Percentiles rank a stretch among this genome's conserved stretches.
phyloP scores from a whole-genome alignment of 1,139 yeast species.

The Yamadazyma taylorii region DNA sequence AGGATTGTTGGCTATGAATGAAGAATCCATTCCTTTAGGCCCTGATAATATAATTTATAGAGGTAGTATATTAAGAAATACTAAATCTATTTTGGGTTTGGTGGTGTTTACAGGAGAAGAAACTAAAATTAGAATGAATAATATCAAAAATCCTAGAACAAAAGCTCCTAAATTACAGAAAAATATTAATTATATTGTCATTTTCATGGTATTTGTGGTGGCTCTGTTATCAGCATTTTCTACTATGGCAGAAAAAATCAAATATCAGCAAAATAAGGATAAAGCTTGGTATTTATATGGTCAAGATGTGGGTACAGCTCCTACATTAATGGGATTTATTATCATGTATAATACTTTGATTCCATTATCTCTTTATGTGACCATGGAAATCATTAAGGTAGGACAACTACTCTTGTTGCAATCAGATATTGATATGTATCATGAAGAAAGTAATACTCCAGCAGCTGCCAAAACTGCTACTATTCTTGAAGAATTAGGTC shows the following conservation, averaged over 20 bases:
- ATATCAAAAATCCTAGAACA: conserved; percentile 81
- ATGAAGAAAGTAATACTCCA: conserved; percentile 78
- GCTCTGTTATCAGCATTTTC: conserved; percentile 74
- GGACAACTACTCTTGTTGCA: conserved; percentile 80
- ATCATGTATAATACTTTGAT: conserved; percentile 97
- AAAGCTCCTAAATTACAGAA: conserved; percentile 91
- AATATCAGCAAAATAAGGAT: conserved; percentile 41
- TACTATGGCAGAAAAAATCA: conserved; percentile 71
- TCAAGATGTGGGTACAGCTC: conserved; percentile 82
- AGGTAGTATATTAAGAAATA: conserved; percentile 86
- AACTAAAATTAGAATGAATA: conserved; percentile 93
- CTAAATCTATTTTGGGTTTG: conserved; percentile 68
- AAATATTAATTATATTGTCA: conserved; percentile 77
- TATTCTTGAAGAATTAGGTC: conserved; percentile 94
- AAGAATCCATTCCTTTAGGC: conserved; percentile 56
- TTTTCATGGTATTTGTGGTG: conserved; percentile 86
- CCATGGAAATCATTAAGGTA: conserved; percentile 92
- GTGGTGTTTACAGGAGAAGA: conserved; percentile 95
- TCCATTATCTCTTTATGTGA: conserved; percentile 91
- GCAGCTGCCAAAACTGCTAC: conserved; percentile 96
- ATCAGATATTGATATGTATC: conserved; percentile 94
- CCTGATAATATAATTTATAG: conserved; percentile 82
- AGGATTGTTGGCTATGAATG: conserved; percentile 44
- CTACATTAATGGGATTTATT: conserved; percentile 91
- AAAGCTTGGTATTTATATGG: conserved; percentile 74